Base-by-base conservation (phyloP, 495 filamentous ascomycete genomes). In the Tetracladium marchalianum region DNA sequence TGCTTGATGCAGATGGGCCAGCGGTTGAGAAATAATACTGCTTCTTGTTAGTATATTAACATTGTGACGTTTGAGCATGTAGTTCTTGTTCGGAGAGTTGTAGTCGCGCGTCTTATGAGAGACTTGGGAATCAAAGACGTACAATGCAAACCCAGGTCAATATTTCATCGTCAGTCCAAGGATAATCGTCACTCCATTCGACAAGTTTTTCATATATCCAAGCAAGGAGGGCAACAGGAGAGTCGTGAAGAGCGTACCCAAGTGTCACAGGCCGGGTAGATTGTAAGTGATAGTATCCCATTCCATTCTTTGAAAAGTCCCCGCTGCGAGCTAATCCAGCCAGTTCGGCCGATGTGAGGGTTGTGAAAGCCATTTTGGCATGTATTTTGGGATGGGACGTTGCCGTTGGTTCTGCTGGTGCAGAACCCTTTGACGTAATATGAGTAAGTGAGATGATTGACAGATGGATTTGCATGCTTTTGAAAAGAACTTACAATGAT, bases 121-220 rank as follows among this genome's bases (percentile, higher is more conserved):
- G 33, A 35, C n/a, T n/a, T 27, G 22, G 22, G 82, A 83, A 60
- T n/a, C n/a, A 82, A 85, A 24, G 81, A 78, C 10, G 71, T 58
- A 9, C 67, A 40, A 84, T 75, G 13, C 62, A 71, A 0, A 80
- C 64, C 79, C 81, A 83, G 0, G 78, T 82, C 27, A 82, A 58
- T 19, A 82, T 64, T 56, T 85, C 76, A 42, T 84, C 80, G 35
- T 82, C 75, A 1, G 71, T 79, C 81, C 81, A 85, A 7, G 73
- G 66, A 50, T 84, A 84, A 1, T 50, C 57, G 52, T 85, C 81
- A 4, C 72, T 76, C 79, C 82, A 81, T 44, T 79, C 72, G 56
- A 79, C 72, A 15, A 84, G 68, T 50, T 85, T 86, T 58, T 84
- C 82, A 38, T 77, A 76, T 38, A 85, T 77, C 80, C 80, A 84